Evolutionary conservation across 495 filamentous ascomycete species (phyloP), one percentile per base, ranked within the genome.

Genomic region (Durotheca rogersii): DNA sequence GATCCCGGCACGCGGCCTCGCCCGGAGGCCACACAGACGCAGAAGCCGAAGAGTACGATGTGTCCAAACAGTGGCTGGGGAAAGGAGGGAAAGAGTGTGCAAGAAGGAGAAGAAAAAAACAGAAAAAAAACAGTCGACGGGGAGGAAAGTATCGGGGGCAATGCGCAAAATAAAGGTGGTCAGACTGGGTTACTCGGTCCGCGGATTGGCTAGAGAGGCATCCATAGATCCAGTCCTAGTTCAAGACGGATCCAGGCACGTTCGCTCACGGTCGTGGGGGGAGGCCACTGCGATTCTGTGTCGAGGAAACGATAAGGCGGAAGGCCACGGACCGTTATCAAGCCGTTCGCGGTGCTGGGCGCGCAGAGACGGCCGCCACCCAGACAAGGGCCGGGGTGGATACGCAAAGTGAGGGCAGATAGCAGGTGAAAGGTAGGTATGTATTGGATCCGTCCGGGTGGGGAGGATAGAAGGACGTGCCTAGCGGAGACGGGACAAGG

Each of bases 141-240:
- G 62, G 55, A 47, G 37, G 47, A 53, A 61, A 51, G 36, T 65
- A 65, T 62, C 48, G 62, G 43, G 54, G 35, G 56, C 49, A 58
- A 33, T 45, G 49, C 53, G 55, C 43, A 50, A 56, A 47, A 57
- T 50, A 52, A 16, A 53, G 43, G 45, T 38, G 50, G 46, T 37
- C 47, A 27, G 37, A 42, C 38, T 47, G 53, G 39, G 57, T 52
- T 60, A 56, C 53, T 63, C 47, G 56, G 56, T 63, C 60, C 56
- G 63, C 60, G 56, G 62, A 66, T 60, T 49, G 44, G 46, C 38
- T 56, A 41, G 36, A 37, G 52, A 53, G 50, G 47, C 42, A 51
- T 40, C 47, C 38, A 56, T 52, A 56, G 21, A 47, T 32, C 32
- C 9, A 18, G 30, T 23, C 52, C 19, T n/a, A n/a, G n/a, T n/a